phyloP scores from a whole-genome alignment of 2,329 filamentous ascomycete genomes.

The Zalaria sp. region DNA sequence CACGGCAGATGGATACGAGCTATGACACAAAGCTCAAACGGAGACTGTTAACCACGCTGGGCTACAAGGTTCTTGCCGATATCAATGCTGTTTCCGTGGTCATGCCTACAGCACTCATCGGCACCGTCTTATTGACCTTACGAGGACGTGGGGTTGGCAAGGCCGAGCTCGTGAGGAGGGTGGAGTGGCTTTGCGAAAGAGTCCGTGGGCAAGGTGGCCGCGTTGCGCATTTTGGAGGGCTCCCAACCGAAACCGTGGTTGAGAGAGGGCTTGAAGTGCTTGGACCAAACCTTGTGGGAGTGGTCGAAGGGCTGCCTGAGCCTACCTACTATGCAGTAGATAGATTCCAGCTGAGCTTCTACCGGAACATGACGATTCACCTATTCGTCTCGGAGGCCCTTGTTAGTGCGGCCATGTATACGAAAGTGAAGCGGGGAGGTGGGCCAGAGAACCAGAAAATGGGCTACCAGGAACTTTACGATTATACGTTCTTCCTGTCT shows the following conservation, averaged over 20 bases:
- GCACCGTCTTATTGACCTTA: conserved; percentile 81
- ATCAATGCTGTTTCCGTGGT: conserved; percentile 95
- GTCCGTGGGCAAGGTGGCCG: conserved; percentile 77
- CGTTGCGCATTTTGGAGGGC: conserved; percentile 81
- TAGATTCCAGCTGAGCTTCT: conserved; percentile 89
- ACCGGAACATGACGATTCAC: conserved; percentile 98
- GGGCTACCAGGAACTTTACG: conserved; percentile 54
- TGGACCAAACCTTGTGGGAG: conserved; percentile 74
- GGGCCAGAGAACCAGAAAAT: conserved; percentile 70
- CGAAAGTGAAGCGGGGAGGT: conserved; percentile 78
- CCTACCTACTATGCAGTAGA: conserved; percentile 92
- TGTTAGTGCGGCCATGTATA: conserved; percentile 84
- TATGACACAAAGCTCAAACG: conserved; percentile 39
- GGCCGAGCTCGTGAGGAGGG: conserved; percentile 66
- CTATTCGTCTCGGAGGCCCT: conserved; percentile 89
- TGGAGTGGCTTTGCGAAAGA: conserved; percentile 77
- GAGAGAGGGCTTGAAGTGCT: conserved; percentile 84
- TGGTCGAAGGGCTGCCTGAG: conserved; percentile 66
- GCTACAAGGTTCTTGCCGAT: conserved; percentile 82
- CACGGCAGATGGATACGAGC: conserved; percentile 19
- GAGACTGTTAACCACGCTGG: conserved; percentile 69
- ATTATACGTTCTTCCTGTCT: conserved; percentile 79
- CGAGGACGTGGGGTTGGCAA: conserved; percentile 85
- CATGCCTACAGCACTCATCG: conserved; percentile 94
- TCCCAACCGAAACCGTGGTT: conserved; percentile 67